These are phyloP conservation scores for Metschnikowia rubicola DNA, from an alignment of 805 yeast species.

Conservation along the genomic window DNA sequence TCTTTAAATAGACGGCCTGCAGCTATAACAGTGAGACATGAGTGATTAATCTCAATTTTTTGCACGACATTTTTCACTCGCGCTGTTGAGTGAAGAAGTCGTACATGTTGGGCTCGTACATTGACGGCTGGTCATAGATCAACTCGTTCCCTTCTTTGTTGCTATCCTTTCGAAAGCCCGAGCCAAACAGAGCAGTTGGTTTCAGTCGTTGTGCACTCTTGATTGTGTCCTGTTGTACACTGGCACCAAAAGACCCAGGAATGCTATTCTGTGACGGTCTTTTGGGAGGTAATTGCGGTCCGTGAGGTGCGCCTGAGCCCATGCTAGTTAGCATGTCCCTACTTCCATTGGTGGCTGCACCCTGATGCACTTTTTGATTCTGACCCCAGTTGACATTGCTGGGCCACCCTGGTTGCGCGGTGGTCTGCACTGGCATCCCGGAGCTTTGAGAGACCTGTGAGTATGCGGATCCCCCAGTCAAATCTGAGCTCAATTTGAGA, in stretches of 20 bases:
- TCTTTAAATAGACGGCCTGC: no score
- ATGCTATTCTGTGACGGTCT: conserved; percentile 16
- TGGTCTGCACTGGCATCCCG: background rate
- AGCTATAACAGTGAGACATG: no score
- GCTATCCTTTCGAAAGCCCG: background rate
- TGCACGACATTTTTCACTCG: background rate
- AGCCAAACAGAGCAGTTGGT: background rate
- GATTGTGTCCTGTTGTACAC: background rate
- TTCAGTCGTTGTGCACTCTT: background rate
- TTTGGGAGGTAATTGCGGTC: conserved; percentile 21
- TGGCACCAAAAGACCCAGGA: background rate
- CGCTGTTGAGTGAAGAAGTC: conserved; percentile 27
- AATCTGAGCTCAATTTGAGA: conserved; percentile 3
- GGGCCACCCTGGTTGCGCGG: background rate
- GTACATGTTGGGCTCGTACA: conserved; percentile 47
- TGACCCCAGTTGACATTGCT: background rate
- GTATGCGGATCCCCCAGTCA: conserved; percentile 5
- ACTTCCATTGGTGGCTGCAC: background rate
- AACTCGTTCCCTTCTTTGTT: conserved; percentile 12
- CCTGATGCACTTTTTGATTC: background rate
- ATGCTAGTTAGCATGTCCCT: background rate
- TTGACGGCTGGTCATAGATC: conserved; percentile 38
- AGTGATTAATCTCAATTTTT: no score
- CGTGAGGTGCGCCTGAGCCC: background rate
- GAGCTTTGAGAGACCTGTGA: background rate